Conservation (phyloP, 305 asterid species). For the Fraxinus paxiana region DNA sequence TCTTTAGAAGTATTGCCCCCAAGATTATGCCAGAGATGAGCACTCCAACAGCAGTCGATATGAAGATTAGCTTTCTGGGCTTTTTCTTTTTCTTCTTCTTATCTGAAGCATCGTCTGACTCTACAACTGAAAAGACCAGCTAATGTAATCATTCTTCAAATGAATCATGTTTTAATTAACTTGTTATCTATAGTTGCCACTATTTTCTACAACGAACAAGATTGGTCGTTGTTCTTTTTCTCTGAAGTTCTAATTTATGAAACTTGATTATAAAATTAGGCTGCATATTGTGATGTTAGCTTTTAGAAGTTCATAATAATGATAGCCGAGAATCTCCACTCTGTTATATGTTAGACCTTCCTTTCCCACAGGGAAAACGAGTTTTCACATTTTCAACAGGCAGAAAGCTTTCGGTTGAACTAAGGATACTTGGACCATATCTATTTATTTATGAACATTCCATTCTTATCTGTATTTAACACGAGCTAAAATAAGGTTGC, state of each 20-base stretch:
- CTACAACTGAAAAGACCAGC: neutral
- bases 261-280: neutral
- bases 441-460: neutral
- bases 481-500: neutral
- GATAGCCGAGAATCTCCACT: neutral
- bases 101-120: neutral
- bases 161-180: neutral
- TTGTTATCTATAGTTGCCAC: neutral
- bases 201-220: neutral
- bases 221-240: neutral
- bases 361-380: neutral
- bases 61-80: constrained; percentile 3
- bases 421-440: neutral
- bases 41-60: constrained; percentile 17
- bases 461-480: neutral
- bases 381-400: neutral
- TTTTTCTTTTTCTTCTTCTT: constrained; percentile 18
- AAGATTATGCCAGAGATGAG: constrained; percentile 17
- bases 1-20: constrained; percentile 7
- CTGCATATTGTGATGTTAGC: neutral
- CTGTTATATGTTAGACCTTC: neutral
- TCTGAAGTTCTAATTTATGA: neutral
- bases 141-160: neutral
- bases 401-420: neutral
- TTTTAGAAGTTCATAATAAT: neutral